These are phyloP conservation scores for Trichoderma polysporum DNA, from an alignment of 2,329 filamentous ascomycete species.

Conservation along the genomic window DNA sequence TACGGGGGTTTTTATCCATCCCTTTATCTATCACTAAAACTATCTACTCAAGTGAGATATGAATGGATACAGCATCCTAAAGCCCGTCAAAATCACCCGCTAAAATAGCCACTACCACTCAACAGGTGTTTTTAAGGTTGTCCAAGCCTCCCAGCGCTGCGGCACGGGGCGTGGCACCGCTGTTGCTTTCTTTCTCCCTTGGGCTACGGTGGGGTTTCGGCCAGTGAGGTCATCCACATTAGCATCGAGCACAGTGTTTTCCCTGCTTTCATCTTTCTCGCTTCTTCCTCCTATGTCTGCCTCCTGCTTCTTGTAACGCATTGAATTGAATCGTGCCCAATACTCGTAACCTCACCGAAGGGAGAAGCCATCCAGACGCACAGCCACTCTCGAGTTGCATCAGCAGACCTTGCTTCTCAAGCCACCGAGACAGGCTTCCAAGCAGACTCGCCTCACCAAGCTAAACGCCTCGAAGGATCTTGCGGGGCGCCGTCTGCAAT, in stretches of 20 bases:
- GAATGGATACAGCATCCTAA: not conserved
- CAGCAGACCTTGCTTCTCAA: not conserved
- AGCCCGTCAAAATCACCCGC: not conserved
- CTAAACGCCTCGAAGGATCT: not conserved
- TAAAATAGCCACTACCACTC: not conserved
- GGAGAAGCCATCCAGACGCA: not conserved
- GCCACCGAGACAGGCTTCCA: not conserved
- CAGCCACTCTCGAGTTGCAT: not conserved
- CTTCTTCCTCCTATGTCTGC: not conserved
- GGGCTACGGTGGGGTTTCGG: not conserved
- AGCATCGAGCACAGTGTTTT: too few species aligned
- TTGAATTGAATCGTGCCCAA: not conserved
- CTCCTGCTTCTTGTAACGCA: not conserved
- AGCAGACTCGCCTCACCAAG: not conserved
- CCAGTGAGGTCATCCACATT: conserved; percentile 9
- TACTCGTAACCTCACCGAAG: not conserved
- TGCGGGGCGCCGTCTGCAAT: conserved; percentile 8
- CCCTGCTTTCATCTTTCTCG: not conserved
- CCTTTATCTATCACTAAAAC: not conserved
- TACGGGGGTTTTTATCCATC: too few species aligned
- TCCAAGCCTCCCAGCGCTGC: conserved; percentile 17
- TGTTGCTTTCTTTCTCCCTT: not conserved
- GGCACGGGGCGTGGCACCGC: conserved; percentile 15
- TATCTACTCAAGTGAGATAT: not conserved
- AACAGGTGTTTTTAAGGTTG: not conserved